Evolutionary conservation across 2,329 filamentous ascomycete species (phyloP), one percentile per base, ranked within the genome.

Genomic region (Fusarium verrucosum): DNA sequence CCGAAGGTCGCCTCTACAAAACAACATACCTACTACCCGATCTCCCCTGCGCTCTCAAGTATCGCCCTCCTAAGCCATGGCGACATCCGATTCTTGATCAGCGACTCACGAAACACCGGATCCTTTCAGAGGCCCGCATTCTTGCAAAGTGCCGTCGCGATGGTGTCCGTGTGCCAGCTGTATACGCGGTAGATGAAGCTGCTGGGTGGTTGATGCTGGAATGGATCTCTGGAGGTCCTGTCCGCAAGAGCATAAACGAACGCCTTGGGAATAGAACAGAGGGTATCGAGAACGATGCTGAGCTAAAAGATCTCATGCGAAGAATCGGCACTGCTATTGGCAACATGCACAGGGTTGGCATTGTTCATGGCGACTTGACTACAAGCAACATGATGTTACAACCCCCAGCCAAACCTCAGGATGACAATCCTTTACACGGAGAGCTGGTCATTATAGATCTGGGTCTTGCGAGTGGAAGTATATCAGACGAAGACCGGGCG

Each of bases 321-420:
- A 82, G 85, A 64, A 87, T 97, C 58, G 94, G 92, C 1, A 73
- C 75, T 7, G 88, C 89, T 3, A 85, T 97, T 16, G 93, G 91
- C 9, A 83, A 77, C 51, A 81, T 99, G 81, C 95, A 99, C 81
- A 85, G 84, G 51, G 84, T 88, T n/a, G 94, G 94, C 16, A 86
- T 98, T 53, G 88, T 97, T 58, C 95, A 99, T 80, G 95, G 95
- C 36, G 95, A 99, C 80, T 79, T 99, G 79, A 99, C 95, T 60
- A 99, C 94, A 65, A 97, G 94, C 79, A 99, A 99, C 78, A 84
- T 99, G 80, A 97, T 99, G 89, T 75, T 98, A 68, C 81, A 82
- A 14, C 73, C 72, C 19, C 47, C 68, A n/a, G 70, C 66, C 13
- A 66, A 47, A 7, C 50, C 66, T 7, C 65, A 69, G 10, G 65